A percentile compares a stretch with the other conserved stretches of the same genome.
phyloP scores from a whole-genome alignment of 1,139 yeast species.

The Saccharomycopsis hybrid region DNA sequence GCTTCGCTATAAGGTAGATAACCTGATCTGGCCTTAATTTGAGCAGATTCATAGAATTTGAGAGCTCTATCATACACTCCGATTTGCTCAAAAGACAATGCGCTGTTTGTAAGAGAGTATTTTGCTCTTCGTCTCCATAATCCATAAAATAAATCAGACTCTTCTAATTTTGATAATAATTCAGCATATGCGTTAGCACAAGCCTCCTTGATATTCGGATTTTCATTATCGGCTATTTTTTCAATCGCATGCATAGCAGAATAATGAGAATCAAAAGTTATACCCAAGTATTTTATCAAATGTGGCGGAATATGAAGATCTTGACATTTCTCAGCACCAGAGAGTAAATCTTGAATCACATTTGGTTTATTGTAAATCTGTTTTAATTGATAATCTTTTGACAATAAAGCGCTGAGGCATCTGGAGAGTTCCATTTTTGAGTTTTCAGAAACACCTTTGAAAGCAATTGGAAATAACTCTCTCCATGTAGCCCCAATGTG shows the following conservation, averaged over 20 bases:
- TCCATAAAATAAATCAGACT: constrained; percentile 96
- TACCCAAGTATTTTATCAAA: constrained; percentile 80
- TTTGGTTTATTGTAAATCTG: constrained; percentile 86
- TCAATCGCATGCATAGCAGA: constrained; percentile 47
- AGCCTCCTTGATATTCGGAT: constrained; percentile 70
- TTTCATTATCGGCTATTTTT: constrained; percentile 64
- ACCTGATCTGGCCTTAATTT: constrained; percentile 93
- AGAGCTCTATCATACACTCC: constrained; percentile 95
- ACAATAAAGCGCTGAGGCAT: constrained; percentile 66
- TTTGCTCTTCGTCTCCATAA: constrained; percentile 95
- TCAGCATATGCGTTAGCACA: constrained; percentile 90
- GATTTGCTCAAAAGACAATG: constrained; percentile 88
- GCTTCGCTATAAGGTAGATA: constrained; percentile 93
- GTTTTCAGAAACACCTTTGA: constrained; percentile 63
- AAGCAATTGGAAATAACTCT: constrained; percentile 74
- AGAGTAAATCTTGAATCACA: constrained; percentile 76
- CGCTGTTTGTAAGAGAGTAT: constrained; percentile 87
- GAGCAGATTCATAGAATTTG: constrained; percentile 94
- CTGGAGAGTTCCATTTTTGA: constrained; percentile 82
- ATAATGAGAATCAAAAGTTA: constrained; percentile 88
- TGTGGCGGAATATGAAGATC: constrained; percentile 90
- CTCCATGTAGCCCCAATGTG: constrained; percentile 85
- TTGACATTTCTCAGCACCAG: constrained; percentile 70
- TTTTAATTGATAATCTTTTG: constrained; percentile 87
- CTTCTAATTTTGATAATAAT: constrained; percentile 80